These are phyloP conservation scores for Neopestalotiopsis rosae DNA, from an alignment of 2,329 filamentous ascomycete genomes.

Conservation along the genomic window DNA sequence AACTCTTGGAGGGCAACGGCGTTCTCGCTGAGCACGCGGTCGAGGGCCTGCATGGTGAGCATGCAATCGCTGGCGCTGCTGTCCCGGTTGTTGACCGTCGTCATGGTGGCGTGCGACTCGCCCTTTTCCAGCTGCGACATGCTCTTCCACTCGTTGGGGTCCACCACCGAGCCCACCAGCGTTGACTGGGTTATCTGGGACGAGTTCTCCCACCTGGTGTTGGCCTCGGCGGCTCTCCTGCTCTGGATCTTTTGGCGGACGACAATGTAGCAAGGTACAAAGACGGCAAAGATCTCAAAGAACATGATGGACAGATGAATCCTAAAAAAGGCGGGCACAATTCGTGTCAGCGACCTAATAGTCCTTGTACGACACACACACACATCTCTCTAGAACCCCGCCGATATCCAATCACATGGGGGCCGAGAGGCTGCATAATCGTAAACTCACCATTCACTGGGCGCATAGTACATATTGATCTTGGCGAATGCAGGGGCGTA, in stretches of 20 bases:
- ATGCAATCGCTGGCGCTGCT: conserved; percentile 44
- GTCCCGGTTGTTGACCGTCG: conserved; percentile 19
- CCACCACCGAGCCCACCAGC: conserved; percentile 20
- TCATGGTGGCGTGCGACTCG: not conserved
- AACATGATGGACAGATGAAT: conserved; percentile 57
- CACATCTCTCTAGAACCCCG: not conserved
- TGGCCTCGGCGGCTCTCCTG: conserved; percentile 30
- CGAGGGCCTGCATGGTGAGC: conserved; percentile 62
- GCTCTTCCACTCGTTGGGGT: conserved; percentile 25
- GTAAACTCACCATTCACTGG: conserved; percentile 54
- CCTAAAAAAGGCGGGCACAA: conserved; percentile 26
- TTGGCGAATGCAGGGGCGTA: conserved; percentile 42
- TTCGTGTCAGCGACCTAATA: not conserved
- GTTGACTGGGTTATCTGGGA: conserved; percentile 26
- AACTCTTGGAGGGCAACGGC: conserved; percentile 66
- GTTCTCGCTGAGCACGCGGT: conserved; percentile 64
- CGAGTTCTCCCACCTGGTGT: conserved; percentile 35
- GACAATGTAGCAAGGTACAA: conserved; percentile 49
- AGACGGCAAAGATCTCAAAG: conserved; percentile 60
- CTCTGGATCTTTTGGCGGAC: conserved; percentile 29
- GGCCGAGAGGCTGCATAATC: not conserved
- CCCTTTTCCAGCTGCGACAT: conserved; percentile 19
- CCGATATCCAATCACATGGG: not conserved
- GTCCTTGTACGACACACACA: not conserved
- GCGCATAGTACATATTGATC: conserved; percentile 54